Evolutionary conservation across 352 stramenopile genomes (phyloP).

Genomic region (Hyaloperonospora brassicae): DNA sequence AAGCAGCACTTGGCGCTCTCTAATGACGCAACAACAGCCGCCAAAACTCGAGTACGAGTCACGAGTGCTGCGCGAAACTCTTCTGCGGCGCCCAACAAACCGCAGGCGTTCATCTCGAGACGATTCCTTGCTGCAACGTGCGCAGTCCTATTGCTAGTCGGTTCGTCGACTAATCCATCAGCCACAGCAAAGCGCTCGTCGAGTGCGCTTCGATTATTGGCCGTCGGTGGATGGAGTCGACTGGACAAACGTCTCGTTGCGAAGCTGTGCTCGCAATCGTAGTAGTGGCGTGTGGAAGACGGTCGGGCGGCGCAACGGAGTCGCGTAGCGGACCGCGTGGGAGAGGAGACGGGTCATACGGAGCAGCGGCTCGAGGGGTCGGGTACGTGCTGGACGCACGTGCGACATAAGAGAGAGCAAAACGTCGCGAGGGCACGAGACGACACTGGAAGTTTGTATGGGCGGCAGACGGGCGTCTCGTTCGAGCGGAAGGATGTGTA

Average conservation of each 20-base stretch:
- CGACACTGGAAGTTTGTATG: conserved; percentile 19
- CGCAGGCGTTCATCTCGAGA: conserved; percentile 48
- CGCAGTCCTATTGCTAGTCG: conserved; percentile 65
- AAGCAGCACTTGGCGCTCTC: conserved; percentile 94
- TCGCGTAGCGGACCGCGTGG: conserved; percentile 21
- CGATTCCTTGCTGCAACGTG: too few relatives aligned
- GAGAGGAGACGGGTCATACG: background rate
- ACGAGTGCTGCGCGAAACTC: conserved; percentile 64
- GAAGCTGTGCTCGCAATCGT: conserved; percentile 43
- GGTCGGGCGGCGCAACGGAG: conserved; percentile 25
- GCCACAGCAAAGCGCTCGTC: conserved; percentile 50
- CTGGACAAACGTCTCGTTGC: conserved; percentile 64
- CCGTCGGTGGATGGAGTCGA: conserved; percentile 73
- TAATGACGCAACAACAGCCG: conserved; percentile 89
- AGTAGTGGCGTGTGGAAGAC: conserved; percentile 21
- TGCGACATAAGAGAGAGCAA: conserved; percentile 27
- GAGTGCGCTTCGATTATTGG: conserved; percentile 57
- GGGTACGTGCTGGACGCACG: background rate
- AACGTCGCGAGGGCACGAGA: background rate
- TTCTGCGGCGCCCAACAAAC: conserved; percentile 58
- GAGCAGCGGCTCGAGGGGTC: conserved; percentile 7
- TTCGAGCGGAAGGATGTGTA: too few relatives aligned
- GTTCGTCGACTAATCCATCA: conserved; percentile 58
- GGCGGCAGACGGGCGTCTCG: too few relatives aligned
- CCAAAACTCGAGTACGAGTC: conserved; percentile 79